These are phyloP conservation scores for Colletotrichum musae DNA, from an alignment of 2,329 filamentous ascomycete species.

Conservation along the genomic window DNA sequence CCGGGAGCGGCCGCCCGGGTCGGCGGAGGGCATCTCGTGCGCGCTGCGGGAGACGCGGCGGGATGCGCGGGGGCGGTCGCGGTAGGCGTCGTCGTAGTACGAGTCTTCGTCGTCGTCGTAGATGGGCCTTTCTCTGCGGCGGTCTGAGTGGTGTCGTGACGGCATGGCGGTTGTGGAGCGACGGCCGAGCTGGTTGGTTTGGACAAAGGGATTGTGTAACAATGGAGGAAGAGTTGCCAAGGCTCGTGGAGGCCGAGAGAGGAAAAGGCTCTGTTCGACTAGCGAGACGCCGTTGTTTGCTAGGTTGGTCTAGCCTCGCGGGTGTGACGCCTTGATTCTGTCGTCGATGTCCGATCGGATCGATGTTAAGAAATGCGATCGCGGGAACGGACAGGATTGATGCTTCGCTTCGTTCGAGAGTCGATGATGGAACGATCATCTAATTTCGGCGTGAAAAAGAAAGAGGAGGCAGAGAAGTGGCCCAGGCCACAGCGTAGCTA, in stretches of 20 bases:
- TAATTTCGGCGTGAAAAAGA: constrained; percentile 9
- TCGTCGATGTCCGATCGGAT: constrained; percentile 23
- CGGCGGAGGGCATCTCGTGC: constrained; percentile 23
- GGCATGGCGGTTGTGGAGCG: constrained; percentile 17
- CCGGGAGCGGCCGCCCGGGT: constrained; percentile 14
- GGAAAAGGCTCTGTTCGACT: constrained; percentile 6
- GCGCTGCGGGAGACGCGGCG: constrained; percentile 26
- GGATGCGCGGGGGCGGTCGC: constrained; percentile 14
- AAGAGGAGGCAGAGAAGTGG: not conserved
- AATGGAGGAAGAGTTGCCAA: not conserved
- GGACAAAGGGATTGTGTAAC: not conserved
- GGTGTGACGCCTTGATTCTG: constrained; percentile 19
- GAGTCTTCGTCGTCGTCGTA: constrained; percentile 28
- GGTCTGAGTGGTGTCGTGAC: constrained; percentile 27
- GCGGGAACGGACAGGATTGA: constrained; percentile 6
- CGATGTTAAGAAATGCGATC: not conserved
- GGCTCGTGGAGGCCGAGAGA: constrained; percentile 17
- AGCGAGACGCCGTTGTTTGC: constrained; percentile 1
- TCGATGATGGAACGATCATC: constrained; percentile 11
- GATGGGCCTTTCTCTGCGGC: constrained; percentile 7
- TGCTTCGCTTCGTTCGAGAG: not conserved
- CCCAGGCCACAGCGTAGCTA: not conserved
- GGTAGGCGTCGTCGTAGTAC: constrained; percentile 29
- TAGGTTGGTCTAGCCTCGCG: too few relatives aligned
- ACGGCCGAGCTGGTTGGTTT: not conserved